A percentile compares a stretch with the other conserved stretches of the same genome.
Evolutionary conservation across 2,329 filamentous ascomycete species (phyloP).

Genomic region (Fragosphaeria purpurea): DNA sequence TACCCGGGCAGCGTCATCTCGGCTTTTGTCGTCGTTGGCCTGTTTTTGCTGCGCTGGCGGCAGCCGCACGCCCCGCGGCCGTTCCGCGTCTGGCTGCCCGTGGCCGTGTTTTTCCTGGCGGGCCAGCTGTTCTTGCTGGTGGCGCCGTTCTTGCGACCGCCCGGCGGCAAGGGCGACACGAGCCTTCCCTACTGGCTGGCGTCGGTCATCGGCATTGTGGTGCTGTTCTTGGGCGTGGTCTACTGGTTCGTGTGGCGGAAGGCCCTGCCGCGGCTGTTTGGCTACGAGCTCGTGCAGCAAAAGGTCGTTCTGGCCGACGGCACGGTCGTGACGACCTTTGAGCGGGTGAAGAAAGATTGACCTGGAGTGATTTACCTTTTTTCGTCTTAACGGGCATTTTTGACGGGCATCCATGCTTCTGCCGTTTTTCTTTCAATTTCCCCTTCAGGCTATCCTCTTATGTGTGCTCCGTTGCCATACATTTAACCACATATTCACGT

Average conservation of each 20-base stretch:
- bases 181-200: conserved; percentile 33
- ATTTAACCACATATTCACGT: too few relatives aligned
- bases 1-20: conserved; percentile 42
- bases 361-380: background rate
- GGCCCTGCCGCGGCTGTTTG: conserved; percentile 29
- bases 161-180: conserved; percentile 27
- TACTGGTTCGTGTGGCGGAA: conserved; percentile 24
- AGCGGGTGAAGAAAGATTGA: conserved; percentile 4
- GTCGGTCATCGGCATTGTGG: conserved; percentile 30
- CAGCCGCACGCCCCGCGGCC: conserved; percentile 39
- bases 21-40: conserved; percentile 39
- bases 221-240: conserved; percentile 25
- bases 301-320: conserved; percentile 17
- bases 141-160: conserved; percentile 36
- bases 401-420: background rate
- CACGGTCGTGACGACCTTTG: conserved; percentile 16
- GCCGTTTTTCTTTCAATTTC: background rate
- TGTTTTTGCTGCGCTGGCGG: conserved; percentile 23
- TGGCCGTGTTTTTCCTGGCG: conserved; percentile 34
- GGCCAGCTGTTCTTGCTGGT: conserved; percentile 30
- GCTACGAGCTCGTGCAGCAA: conserved; percentile 36
- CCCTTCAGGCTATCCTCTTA: background rate
- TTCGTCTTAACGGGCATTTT: too few relatives aligned
- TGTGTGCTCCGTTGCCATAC: too few relatives aligned
- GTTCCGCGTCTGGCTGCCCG: conserved; percentile 42